Conservation (phyloP, 2,329 filamentous ascomycete species). For the Stemphylium lycopersici region DNA sequence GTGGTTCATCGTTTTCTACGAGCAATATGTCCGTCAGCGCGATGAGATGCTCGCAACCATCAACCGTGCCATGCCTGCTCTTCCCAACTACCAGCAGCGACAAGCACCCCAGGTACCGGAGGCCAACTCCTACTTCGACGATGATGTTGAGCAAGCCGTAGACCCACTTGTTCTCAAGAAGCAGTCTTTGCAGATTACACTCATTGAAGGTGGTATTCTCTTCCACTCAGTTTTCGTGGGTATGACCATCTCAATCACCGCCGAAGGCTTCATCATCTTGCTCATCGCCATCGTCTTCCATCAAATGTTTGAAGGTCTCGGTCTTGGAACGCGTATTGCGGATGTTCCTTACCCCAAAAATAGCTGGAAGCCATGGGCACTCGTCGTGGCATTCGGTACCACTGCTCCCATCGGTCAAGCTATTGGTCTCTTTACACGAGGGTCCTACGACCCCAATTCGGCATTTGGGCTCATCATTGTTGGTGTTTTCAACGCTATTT, state of each 20-base stretch:
- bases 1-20: conserved; percentile 69
- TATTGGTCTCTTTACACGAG: conserved; percentile 64
- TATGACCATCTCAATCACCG: conserved; percentile 65
- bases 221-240: conserved; percentile 70
- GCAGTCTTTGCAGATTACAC: conserved; percentile 49
- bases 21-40: conserved; percentile 66
- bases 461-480: conserved; percentile 69
- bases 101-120: conserved; percentile 24
- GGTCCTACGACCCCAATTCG: conserved; percentile 67
- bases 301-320: conserved; percentile 68
- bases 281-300: conserved; percentile 69
- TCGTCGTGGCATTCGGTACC: conserved; percentile 67
- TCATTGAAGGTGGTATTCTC: conserved; percentile 66
- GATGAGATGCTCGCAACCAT: conserved; percentile 65
- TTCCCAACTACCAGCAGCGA: conserved; percentile 43
- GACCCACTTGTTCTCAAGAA: conserved; percentile 49
- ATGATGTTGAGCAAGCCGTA: conserved; percentile 45
- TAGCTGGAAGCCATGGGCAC: conserved; percentile 65
- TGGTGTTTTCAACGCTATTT: conserved; percentile 70
- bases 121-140: conserved; percentile 45
- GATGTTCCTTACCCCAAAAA: conserved; percentile 64
- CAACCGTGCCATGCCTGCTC: conserved; percentile 44
- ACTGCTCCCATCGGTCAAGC: conserved; percentile 70
- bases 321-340: conserved; percentile 66
- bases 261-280: conserved; percentile 62